A percentile compares a stretch with the other conserved stretches of the same genome.
Evolutionary conservation across 164 flowering plant species (phyloP).

Genomic region (Cinnamomum chago): DNA sequence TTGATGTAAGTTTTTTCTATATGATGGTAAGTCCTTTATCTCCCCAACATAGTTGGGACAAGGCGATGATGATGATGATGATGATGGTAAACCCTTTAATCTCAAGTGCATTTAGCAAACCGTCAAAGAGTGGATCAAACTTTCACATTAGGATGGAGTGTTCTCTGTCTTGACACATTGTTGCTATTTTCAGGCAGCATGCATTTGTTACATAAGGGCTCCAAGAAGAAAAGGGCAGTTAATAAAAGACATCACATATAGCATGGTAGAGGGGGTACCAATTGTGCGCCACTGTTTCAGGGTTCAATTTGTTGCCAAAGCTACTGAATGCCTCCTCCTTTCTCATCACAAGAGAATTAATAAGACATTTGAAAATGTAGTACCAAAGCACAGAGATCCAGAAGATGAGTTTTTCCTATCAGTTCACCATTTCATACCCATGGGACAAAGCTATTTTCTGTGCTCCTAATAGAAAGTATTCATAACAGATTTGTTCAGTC

Average conservation of each 20-base stretch:
- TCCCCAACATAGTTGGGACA: too few species aligned
- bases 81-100: too few species aligned
- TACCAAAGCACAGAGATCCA: background rate
- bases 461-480: conserved; percentile 74
- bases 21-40: too few species aligned
- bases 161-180: background rate
- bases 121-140: background rate
- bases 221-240: background rate
- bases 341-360: conserved; percentile 11
- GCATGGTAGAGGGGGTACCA: conserved; percentile 36
- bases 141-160: background rate
- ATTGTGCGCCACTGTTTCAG: conserved; percentile 77
- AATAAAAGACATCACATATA: background rate
- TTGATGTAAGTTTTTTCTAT: too few species aligned
- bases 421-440: conserved; percentile 79
- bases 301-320: conserved; percentile 64
- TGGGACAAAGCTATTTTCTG: conserved; percentile 77
- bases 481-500: conserved; percentile 47
- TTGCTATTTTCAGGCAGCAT: too few species aligned
- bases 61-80: too few species aligned
- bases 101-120: too few species aligned
- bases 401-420: conserved; percentile 31
- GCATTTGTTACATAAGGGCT: background rate
- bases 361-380: background rate
- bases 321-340: conserved; percentile 92